A percentile compares a stretch with the other conserved stretches of the same genome.
Conservation (phyloP, 192 early-diverging fungal species). For the Lunasporangiospora selenospora region DNA sequence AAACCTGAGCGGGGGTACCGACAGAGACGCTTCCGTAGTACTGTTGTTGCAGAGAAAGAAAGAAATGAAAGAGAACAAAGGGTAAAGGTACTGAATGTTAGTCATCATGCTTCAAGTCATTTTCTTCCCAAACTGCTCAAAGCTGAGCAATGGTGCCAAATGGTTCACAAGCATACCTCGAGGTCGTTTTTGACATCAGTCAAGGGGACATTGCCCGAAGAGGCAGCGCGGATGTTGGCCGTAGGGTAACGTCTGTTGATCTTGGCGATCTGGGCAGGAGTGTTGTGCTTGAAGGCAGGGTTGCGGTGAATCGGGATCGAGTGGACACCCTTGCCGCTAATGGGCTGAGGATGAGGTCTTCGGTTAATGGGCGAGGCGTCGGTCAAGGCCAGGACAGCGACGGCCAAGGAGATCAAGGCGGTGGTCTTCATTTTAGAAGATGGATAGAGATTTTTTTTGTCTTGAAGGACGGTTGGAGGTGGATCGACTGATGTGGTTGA, state of each 20-base stretch:
- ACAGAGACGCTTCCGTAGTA: conserved; percentile 68
- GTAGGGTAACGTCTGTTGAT: conserved; percentile 15
- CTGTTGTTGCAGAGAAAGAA: too few relatives aligned
- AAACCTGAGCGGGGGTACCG: conserved; percentile 69
- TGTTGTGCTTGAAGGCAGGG: conserved; percentile 20
- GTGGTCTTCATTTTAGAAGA: conserved; percentile 30
- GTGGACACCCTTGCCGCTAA: conserved; percentile 7
- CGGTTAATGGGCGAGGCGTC: conserved; percentile 1
- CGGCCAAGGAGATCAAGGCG: conserved; percentile 19
- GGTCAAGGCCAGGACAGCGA: conserved; percentile 12
- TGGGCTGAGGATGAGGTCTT: background rate
- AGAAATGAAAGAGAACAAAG: too few relatives aligned
- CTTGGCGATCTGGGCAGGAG: conserved; percentile 22
- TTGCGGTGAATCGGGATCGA: conserved; percentile 20
- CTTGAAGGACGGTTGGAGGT: background rate
- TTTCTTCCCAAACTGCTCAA: background rate
- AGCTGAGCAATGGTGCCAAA: conserved; percentile 66
- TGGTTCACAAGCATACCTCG: conserved; percentile 65
- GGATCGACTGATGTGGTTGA: too few relatives aligned
- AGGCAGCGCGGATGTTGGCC: conserved; percentile 1
- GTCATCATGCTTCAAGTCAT: background rate
- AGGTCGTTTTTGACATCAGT: conserved; percentile 47
- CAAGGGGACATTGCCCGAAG: conserved; percentile 16
- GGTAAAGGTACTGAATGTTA: background rate
- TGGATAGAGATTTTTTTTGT: conserved; percentile 9